Evolutionary conservation across 768 basidiomycete genomes (phyloP).

Genomic region (Pluteus cervinus): DNA sequence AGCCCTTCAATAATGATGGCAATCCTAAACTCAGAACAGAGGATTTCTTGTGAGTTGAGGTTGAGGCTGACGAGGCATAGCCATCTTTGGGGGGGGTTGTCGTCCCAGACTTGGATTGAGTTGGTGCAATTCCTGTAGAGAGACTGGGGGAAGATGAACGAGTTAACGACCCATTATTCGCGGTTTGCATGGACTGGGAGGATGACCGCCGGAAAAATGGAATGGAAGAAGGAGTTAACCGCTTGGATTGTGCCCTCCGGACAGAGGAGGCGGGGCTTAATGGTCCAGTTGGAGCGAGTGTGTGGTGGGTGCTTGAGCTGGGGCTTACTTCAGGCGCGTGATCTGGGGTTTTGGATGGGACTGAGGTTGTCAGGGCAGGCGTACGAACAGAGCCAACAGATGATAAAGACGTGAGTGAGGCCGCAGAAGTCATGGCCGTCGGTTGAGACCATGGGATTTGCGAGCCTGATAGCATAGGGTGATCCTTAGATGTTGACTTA

Average conservation of each 20-base stretch:
- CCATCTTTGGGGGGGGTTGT: slow-evolving; percentile 51
- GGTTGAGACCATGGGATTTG: slow-evolving; percentile 66
- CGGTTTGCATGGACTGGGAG: slow-evolving; percentile 78
- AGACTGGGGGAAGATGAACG: slow-evolving; percentile 48
- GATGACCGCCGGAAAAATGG: slow-evolving; percentile 92
- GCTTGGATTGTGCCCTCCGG: slow-evolving; percentile 65
- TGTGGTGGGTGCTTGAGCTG: slow-evolving; percentile 61
- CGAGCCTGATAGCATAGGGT: slow-evolving; percentile 37
- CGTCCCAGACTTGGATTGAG: slow-evolving; percentile 35
- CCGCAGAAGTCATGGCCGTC: slow-evolving; percentile 74
- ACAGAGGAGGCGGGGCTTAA: slow-evolving; percentile 70
- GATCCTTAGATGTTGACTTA: slow-evolving; percentile 66
- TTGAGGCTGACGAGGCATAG: slow-evolving; percentile 48
- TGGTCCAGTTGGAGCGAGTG: slow-evolving; percentile 50
- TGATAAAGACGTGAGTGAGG: slow-evolving; percentile 68
- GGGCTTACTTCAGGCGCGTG: slow-evolving; percentile 51
- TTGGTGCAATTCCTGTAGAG: slow-evolving; percentile 31
- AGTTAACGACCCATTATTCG: slow-evolving; percentile 38
- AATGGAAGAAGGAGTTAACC: slow-evolving; percentile 87
- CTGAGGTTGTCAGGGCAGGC: slow-evolving; percentile 35
- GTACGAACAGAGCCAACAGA: slow-evolving; percentile 62
- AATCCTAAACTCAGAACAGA: slow-evolving; percentile 78
- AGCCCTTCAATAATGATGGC: slow-evolving; percentile 81
- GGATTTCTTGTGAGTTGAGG: slow-evolving; percentile 68
- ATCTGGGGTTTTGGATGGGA: slow-evolving; percentile 64